A percentile compares a stretch with the other conserved stretches of the same genome.
phyloP scores from a whole-genome alignment of 768 basidiomycete genomes.

The Kwoniella newhampshirensis region DNA sequence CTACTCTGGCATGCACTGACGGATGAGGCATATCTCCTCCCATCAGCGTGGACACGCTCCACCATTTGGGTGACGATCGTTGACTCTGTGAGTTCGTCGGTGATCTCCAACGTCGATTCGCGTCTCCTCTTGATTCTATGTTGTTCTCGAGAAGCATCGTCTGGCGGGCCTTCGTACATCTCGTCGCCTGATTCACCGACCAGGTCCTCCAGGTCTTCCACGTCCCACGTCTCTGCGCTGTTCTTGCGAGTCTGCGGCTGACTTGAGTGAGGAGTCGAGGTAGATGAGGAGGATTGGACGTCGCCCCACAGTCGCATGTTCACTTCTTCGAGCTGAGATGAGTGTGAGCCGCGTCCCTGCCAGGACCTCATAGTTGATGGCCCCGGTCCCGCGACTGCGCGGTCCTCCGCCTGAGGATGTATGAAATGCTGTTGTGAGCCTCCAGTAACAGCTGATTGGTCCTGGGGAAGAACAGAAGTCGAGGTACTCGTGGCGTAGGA shows the following conservation, averaged over 20 bases:
- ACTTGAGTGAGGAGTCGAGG: background rate
- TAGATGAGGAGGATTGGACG: background rate
- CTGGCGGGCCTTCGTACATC: constrained; percentile 16
- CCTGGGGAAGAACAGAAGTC: background rate
- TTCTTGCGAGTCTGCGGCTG: background rate
- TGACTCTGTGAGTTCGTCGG: constrained; percentile 43
- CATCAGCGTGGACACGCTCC: constrained; percentile 1
- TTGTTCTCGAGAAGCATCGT: constrained; percentile 7
- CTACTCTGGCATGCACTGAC: constrained; percentile 4
- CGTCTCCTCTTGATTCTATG: constrained; percentile 11
- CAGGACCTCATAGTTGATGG: constrained; percentile 17
- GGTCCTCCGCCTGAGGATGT: background rate
- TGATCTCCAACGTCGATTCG: constrained; percentile 37
- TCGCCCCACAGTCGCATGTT: constrained; percentile 8
- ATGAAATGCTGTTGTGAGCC: background rate
- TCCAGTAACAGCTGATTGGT: background rate
- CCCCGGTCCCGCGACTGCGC: constrained; percentile 23
- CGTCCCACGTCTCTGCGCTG: constrained; percentile 11
- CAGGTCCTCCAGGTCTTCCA: constrained; percentile 39
- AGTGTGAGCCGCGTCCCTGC: background rate
- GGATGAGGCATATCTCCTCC: background rate
- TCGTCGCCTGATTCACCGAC: constrained; percentile 41
- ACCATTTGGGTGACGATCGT: constrained; percentile 27
- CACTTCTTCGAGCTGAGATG: constrained; percentile 5
- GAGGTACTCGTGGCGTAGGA: constrained; percentile 1